Percentiles rank a stretch among this genome's conserved stretches.
phyloP scores from a whole-genome alignment of 441 rosid genomes.

The Populus trichocarpa region DNA sequence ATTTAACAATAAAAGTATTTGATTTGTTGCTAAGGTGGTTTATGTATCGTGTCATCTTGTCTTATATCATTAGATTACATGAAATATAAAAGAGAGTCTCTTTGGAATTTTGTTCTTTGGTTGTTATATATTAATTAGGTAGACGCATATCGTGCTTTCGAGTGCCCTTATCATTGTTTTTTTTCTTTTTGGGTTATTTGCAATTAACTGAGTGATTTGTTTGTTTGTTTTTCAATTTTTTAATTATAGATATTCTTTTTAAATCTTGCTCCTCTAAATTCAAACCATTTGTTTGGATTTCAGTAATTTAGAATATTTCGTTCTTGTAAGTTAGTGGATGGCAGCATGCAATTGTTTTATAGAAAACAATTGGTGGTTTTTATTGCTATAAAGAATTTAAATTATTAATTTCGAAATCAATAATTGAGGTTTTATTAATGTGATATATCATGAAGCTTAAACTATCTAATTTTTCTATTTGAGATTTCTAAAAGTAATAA shows the following conservation, averaged over 20 bases:
- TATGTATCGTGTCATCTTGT: no score
- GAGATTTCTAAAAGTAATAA: no score
- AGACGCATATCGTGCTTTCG: neutral
- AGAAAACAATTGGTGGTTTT: neutral
- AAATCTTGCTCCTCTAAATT: no score
- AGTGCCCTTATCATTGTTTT: neutral
- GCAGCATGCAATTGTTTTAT: no score
- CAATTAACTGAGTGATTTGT: neutral
- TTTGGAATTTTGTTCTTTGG: slow-evolving; percentile 16
- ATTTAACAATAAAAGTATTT: no score
- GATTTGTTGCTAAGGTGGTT: no score
- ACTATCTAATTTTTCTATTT: no score
- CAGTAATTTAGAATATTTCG: neutral
- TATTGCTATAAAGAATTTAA: no score
- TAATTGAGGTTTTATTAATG: no score
- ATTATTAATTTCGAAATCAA: no score
- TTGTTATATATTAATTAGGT: neutral
- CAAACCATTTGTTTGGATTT: neutral
- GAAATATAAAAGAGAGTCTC: neutral
- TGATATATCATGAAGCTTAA: no score
- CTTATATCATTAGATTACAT: no score
- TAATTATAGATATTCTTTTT: neutral
- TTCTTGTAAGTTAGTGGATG: neutral
- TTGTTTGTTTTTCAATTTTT: neutral
- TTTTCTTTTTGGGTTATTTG: neutral